These are phyloP conservation scores for Trifolium pratense DNA, from an alignment of 306 rosid species.

Conservation along the genomic window DNA sequence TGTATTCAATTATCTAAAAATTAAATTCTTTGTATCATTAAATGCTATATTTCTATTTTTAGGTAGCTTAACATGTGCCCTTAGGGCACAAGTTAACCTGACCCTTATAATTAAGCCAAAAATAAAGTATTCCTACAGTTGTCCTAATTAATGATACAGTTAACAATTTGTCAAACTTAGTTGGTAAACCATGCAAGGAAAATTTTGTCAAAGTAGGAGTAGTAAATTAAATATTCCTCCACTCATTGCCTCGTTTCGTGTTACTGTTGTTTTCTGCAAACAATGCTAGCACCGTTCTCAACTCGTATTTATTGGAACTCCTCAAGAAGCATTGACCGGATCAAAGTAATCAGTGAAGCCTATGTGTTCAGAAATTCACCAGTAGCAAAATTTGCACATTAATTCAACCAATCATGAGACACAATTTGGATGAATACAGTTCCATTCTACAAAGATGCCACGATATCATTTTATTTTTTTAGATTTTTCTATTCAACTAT, in stretches of 20 bases:
- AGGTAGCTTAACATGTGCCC: no score
- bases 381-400: neutral
- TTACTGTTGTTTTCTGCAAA: constrained; percentile 1
- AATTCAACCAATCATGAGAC: constrained; percentile 8
- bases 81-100: no score
- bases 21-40: no score
- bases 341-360: neutral
- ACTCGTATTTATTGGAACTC: constrained; percentile 46
- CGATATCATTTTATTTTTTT: neutral
- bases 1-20: no score
- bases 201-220: neutral
- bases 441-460: neutral
- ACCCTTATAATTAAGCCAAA: no score
- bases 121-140: neutral
- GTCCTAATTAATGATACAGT: neutral
- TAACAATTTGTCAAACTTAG: neutral
- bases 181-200: constrained; percentile 15
- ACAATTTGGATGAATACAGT: neutral
- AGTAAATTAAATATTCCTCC: constrained; percentile 17
- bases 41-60: no score
- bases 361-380: constrained; percentile 41
- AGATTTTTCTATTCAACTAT: no score
- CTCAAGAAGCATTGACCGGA: constrained; percentile 49
- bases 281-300: constrained; percentile 30
- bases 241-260: constrained; percentile 34